Evolutionary conservation across 176 grass and related monocot species (phyloP).

Genomic region (Raddia distichophylla): DNA sequence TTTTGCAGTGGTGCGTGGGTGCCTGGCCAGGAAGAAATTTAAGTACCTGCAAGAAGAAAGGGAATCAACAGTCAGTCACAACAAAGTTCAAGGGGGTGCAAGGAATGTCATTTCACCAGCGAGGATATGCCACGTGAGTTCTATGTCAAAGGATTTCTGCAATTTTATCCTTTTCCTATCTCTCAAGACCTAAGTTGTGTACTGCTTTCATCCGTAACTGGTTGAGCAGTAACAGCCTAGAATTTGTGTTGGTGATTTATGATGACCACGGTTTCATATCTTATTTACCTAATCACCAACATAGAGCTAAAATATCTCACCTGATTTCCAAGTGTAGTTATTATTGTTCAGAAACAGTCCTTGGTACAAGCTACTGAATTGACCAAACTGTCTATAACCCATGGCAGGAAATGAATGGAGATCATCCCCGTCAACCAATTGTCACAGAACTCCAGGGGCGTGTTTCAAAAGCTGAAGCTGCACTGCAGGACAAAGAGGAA

Average conservation of each 20-base stretch:
- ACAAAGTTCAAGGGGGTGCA: slow-evolving; percentile 34
- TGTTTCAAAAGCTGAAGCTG: slow-evolving; percentile 61
- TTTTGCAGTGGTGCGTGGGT: slow-evolving; percentile 74
- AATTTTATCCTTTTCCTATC: neutral
- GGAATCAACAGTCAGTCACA: slow-evolving; percentile 34
- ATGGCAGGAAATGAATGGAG: slow-evolving; percentile 59
- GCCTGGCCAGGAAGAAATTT: slow-evolving; percentile 68
- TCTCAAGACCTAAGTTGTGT: slow-evolving; percentile 10
- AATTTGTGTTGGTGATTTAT: slow-evolving; percentile 6
- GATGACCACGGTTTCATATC: slow-evolving; percentile 7
- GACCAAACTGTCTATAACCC: slow-evolving; percentile 14
- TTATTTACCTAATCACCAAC: neutral
- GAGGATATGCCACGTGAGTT: slow-evolving; percentile 48
- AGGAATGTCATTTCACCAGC: slow-evolving; percentile 37
- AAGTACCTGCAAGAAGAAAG: slow-evolving; percentile 47
- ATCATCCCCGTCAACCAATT: slow-evolving; percentile 52
- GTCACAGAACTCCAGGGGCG: slow-evolving; percentile 58
- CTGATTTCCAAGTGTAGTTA: slow-evolving; percentile 9
- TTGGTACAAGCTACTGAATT: slow-evolving; percentile 21
- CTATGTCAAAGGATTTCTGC: slow-evolving; percentile 9
- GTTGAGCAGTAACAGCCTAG: neutral
- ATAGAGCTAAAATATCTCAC: slow-evolving; percentile 6
- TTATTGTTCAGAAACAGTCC: slow-evolving; percentile 5
- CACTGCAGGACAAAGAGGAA: slow-evolving; percentile 77
- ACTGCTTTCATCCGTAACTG: slow-evolving; percentile 18